These are phyloP conservation scores for Linanthus parryae DNA, from an alignment of 148 eudicot species.

Conservation along the genomic window DNA sequence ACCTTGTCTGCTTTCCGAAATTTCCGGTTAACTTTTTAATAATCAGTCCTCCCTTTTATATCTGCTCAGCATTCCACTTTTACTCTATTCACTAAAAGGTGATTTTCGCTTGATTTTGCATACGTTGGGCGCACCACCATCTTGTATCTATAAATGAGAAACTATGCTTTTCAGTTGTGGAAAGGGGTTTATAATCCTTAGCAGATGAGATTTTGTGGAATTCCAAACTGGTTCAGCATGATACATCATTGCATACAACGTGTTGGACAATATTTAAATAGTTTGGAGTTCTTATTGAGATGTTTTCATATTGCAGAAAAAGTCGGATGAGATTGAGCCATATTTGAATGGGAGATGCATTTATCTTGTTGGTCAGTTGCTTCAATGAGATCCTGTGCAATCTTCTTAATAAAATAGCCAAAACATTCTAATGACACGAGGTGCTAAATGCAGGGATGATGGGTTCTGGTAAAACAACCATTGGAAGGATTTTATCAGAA, in stretches of 20 bases:
- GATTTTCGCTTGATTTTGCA: neutral
- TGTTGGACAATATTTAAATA: constrained; percentile 4
- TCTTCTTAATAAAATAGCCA: neutral
- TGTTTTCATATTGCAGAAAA: constrained; percentile 57
- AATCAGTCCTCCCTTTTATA: neutral
- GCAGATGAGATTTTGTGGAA: neutral
- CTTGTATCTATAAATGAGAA: neutral
- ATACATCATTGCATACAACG: constrained; percentile 3
- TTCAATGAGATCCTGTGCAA: neutral
- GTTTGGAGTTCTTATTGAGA: constrained; percentile 5
- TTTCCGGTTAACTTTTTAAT: no score
- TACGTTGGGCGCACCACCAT: neutral
- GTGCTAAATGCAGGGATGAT: constrained; percentile 70
- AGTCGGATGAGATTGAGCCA: constrained; percentile 55
- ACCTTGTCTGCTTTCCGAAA: no score
- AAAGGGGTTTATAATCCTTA: neutral
- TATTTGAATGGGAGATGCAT: constrained; percentile 66
- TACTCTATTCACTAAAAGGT: neutral
- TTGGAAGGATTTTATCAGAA: constrained; percentile 79
- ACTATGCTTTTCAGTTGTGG: neutral
- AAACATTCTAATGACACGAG: neutral
- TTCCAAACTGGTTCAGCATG: neutral
- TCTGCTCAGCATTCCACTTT: neutral
- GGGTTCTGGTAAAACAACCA: constrained; percentile 98
- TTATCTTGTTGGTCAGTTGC: constrained; percentile 92